phyloP scores from a whole-genome alignment of 2,329 filamentous ascomycete species.

The Aspergillus sp. region DNA sequence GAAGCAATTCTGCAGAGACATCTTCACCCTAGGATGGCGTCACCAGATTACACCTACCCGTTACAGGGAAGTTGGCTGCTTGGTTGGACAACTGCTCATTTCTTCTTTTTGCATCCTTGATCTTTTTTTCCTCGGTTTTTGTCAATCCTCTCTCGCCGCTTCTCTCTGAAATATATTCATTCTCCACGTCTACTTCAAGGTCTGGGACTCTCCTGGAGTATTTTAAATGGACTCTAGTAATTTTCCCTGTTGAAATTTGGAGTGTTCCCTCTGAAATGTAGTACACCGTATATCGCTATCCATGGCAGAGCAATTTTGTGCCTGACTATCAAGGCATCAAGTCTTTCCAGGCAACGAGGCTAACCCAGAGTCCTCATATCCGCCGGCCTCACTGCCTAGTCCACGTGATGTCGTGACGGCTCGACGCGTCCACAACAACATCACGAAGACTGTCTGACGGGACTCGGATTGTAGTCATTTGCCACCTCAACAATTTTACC shows the following conservation, averaged over 20 bases:
- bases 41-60: slow-evolving; percentile 51
- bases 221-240: background rate
- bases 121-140: background rate
- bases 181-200: no score
- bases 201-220: background rate
- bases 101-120: slow-evolving; percentile 26
- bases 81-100: slow-evolving; percentile 39
- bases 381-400: background rate
- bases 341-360: background rate
- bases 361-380: background rate
- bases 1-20: slow-evolving; percentile 60
- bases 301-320: background rate
- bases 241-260: no score
- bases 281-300: no score
- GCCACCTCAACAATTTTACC: slow-evolving; percentile 18
- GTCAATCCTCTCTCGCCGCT: no score
- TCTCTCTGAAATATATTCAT: no score
- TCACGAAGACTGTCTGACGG: slow-evolving; percentile 9
- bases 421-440: slow-evolving; percentile 30
- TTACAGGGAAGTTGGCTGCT: slow-evolving; percentile 38
- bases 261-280: no score
- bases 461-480: slow-evolving; percentile 14
- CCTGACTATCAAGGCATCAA: background rate
- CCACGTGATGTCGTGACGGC: slow-evolving; percentile 40
- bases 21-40: slow-evolving; percentile 56